Evolutionary conservation across 2,329 filamentous ascomycete species (phyloP).

Genomic region (Apiospora marii): DNA sequence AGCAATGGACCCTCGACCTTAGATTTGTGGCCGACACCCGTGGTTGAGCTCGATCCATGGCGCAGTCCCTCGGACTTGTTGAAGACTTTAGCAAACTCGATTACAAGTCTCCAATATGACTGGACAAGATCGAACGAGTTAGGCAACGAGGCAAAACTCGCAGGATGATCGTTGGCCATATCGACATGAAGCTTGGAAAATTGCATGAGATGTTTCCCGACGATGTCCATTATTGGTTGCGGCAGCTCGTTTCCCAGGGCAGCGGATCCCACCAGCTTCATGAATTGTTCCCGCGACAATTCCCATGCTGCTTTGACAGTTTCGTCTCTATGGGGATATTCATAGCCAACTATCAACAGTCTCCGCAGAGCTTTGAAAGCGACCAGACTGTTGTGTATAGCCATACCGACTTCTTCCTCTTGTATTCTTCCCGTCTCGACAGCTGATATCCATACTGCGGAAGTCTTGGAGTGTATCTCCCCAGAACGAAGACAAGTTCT

Average conservation of each 20-base stretch:
- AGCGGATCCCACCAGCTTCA: slow-evolving; percentile 74
- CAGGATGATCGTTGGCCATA: slow-evolving; percentile 81
- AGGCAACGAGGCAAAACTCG: slow-evolving; percentile 83
- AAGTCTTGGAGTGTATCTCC: slow-evolving; percentile 79
- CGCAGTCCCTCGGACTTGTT: slow-evolving; percentile 66
- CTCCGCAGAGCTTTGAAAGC: slow-evolving; percentile 83
- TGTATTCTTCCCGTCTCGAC: slow-evolving; percentile 65
- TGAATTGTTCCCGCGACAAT: slow-evolving; percentile 78
- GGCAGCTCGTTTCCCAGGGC: slow-evolving; percentile 63
- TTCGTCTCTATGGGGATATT: slow-evolving; percentile 80
- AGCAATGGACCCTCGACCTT: slow-evolving; percentile 69
- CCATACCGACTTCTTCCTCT: slow-evolving; percentile 64
- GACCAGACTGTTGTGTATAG: slow-evolving; percentile 79
- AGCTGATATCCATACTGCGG: slow-evolving; percentile 71
- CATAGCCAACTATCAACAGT: slow-evolving; percentile 82
- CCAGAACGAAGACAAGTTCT: slow-evolving; percentile 83
- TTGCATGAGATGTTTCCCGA: slow-evolving; percentile 90
- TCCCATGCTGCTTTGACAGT: slow-evolving; percentile 84
- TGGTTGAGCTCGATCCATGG: slow-evolving; percentile 43
- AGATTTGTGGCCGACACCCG: slow-evolving; percentile 48
- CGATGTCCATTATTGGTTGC: slow-evolving; percentile 61
- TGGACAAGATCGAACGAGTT: slow-evolving; percentile 79
- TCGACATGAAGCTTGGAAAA: slow-evolving; percentile 91
- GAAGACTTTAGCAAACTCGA: slow-evolving; percentile 78
- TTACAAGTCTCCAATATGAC: slow-evolving; percentile 86